Percentiles rank a stretch among this genome's conserved stretches.
Evolutionary conservation across 225 moss, liverwort and hornwort species (phyloP).

Genomic region (Antitrichia curtipendula): DNA sequence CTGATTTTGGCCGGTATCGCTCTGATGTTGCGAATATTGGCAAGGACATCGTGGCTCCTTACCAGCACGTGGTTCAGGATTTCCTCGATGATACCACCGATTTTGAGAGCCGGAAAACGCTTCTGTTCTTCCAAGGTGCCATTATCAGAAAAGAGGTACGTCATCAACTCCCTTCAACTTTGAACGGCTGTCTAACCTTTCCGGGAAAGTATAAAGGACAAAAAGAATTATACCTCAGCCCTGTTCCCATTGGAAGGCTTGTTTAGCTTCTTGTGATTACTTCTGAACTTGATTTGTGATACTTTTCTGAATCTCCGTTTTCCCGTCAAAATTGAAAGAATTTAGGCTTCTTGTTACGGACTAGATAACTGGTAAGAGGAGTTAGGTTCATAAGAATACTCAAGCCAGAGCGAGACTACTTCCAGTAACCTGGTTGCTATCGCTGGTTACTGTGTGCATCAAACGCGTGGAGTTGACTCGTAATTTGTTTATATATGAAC

Average conservation of each 20-base stretch:
- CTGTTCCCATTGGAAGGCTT: neutral
- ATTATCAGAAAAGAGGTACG: slow-evolving; percentile 42
- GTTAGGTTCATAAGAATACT: neutral
- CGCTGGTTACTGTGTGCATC: neutral
- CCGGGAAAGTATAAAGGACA: neutral
- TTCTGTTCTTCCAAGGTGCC: slow-evolving; percentile 52
- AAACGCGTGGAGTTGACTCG: neutral
- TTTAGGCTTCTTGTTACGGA: neutral
- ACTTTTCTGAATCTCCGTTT: neutral
- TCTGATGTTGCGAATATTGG: slow-evolving; percentile 7
- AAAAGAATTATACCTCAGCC: neutral
- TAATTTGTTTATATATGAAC: neutral
- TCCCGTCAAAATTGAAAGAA: neutral
- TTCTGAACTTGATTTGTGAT: neutral
- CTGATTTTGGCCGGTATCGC: slow-evolving; percentile 19
- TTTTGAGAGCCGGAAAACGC: slow-evolving; percentile 27
- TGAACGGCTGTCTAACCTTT: neutral
- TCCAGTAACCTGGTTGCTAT: neutral
- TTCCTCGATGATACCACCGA: neutral
- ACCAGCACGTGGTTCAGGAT: slow-evolving; percentile 7
- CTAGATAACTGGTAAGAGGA: neutral
- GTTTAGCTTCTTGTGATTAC: neutral
- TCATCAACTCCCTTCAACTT: neutral
- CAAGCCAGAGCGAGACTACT: neutral
- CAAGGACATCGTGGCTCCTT: slow-evolving; percentile 32